A percentile compares a stretch with the other conserved stretches of the same genome.
These are phyloP conservation scores for Tagetes erecta DNA, from an alignment of 129 eudicot genomes.

Conservation along the genomic window DNA sequence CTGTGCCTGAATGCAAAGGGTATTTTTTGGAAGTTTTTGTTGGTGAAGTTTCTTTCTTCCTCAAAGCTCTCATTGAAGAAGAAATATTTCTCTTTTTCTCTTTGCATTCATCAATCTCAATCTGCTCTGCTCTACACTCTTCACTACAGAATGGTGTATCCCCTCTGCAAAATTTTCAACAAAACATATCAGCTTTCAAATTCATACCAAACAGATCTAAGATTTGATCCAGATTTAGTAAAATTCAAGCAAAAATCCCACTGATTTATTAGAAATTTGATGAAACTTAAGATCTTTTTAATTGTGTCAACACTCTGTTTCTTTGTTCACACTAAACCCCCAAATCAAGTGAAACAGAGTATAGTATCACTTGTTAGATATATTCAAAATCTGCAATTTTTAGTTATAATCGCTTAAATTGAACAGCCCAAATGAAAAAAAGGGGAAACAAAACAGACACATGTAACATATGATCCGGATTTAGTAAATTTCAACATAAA, in stretches of 20 bases:
- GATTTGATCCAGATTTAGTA: slow-evolving; percentile 14
- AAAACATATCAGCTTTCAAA: slow-evolving; percentile 18
- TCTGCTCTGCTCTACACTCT: slow-evolving; percentile 68
- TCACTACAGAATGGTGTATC: slow-evolving; percentile 74
- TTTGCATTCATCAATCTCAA: slow-evolving; percentile 60
- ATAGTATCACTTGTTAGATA: no score
- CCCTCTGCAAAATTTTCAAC: slow-evolving; percentile 40
- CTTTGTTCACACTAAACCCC: background rate
- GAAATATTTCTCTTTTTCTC: slow-evolving; percentile 48
- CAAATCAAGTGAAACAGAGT: background rate
- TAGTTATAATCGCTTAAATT: background rate
- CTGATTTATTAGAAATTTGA: background rate
- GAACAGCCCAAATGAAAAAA: background rate
- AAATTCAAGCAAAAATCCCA: background rate
- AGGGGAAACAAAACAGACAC: no score
- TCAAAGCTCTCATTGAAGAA: slow-evolving; percentile 55
- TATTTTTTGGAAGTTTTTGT: slow-evolving; percentile 47
- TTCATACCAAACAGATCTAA: background rate
- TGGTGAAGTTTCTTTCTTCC: slow-evolving; percentile 58
- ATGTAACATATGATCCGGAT: no score
- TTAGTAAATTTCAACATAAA: background rate
- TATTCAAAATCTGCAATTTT: background rate
- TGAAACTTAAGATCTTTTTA: background rate
- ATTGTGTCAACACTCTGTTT: background rate
- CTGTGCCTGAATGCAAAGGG: slow-evolving; percentile 52